Percentiles rank a stretch among this genome's conserved stretches.
Evolutionary conservation across 768 basidiomycete species (phyloP).

Genomic region (Pleurotus giganteus): DNA sequence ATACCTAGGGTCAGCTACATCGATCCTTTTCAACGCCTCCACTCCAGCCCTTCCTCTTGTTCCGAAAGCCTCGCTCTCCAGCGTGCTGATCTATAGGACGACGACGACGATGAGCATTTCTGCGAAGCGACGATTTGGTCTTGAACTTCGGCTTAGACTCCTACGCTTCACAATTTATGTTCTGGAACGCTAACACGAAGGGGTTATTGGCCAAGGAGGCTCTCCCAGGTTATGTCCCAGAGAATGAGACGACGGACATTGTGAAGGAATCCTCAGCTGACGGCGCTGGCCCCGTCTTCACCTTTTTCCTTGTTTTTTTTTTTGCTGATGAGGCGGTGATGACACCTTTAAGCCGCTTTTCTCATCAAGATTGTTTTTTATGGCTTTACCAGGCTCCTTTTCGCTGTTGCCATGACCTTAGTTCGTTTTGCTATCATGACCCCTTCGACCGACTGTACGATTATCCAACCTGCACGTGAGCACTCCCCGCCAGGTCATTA

Average conservation of each 20-base stretch:
- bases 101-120: constrained; percentile 75
- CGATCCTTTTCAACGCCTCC: constrained; percentile 59
- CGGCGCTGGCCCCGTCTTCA: constrained; percentile 75
- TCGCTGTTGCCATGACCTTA: constrained; percentile 8
- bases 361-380: background rate
- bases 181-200: constrained; percentile 78
- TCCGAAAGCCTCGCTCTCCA: constrained; percentile 76
- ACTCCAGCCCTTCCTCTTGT: constrained; percentile 83
- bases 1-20: constrained; percentile 37
- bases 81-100: constrained; percentile 71
- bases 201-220: constrained; percentile 77
- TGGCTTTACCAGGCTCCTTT: background rate
- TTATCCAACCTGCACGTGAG: constrained; percentile 1
- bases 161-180: constrained; percentile 95
- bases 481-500: constrained; percentile 8
- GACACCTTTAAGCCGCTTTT: background rate
- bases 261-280: constrained; percentile 78
- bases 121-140: constrained; percentile 71
- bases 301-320: background rate
- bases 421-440: constrained; percentile 5
- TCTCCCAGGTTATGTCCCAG: constrained; percentile 80
- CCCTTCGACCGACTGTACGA: constrained; percentile 1
- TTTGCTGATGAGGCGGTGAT: constrained; percentile 7
- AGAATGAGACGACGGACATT: constrained; percentile 87
- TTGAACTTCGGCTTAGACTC: constrained; percentile 90